phyloP scores from a whole-genome alignment of 2,329 filamentous ascomycete genomes.

The Diaporthe capsici region DNA sequence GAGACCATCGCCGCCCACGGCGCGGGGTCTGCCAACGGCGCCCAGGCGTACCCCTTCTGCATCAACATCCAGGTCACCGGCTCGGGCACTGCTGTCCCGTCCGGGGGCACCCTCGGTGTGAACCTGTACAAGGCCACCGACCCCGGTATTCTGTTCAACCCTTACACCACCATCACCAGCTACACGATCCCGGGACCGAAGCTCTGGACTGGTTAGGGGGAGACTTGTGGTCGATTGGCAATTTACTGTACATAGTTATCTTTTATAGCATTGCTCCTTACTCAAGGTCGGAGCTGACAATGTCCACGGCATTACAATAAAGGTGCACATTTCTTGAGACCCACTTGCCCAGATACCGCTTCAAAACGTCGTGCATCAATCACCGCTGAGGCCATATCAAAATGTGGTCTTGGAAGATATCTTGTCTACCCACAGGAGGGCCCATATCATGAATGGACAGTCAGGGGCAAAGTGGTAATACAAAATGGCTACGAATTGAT shows the following conservation, averaged over 20 bases:
- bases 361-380: no score
- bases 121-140: conserved; percentile 46
- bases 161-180: conserved; percentile 43
- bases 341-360: no score
- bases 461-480: no score
- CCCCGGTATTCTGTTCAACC: conserved; percentile 49
- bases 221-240: neutral
- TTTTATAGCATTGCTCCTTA: neutral
- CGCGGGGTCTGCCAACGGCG: conserved; percentile 56
- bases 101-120: conserved; percentile 46
- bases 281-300: conserved; percentile 35
- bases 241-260: conserved; percentile 3
- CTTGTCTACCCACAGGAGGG: no score
- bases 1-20: conserved; percentile 64
- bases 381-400: no score
- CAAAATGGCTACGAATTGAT: no score
- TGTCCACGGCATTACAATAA: conserved; percentile 21
- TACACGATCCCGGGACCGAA: conserved; percentile 49
- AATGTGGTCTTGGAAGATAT: no score
- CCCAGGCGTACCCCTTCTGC: conserved; percentile 64
- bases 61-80: conserved; percentile 60
- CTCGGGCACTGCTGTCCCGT: conserved; percentile 49
- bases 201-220: conserved; percentile 39
- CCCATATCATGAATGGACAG: no score
- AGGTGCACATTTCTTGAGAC: no score